Conservation (phyloP, 768 basidiomycete genomes). For the Amanita fuliginea region DNA sequence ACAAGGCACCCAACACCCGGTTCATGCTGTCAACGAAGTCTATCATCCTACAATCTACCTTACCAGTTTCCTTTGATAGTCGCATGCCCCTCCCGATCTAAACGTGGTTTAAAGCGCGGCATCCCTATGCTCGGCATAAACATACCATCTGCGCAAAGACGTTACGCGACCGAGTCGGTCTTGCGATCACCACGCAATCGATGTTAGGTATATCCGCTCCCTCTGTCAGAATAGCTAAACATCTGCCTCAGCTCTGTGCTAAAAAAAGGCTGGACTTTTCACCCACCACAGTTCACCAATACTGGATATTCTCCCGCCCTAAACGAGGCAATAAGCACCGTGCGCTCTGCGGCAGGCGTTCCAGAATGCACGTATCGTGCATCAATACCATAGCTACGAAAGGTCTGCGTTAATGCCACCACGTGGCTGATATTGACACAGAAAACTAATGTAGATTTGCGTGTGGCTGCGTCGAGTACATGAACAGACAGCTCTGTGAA, state of each 20-base stretch:
- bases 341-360: constrained; percentile 56
- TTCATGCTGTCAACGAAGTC: constrained; percentile 79
- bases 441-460: constrained; percentile 89
- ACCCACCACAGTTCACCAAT: constrained; percentile 76
- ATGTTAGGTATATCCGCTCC: constrained; percentile 93
- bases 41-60: constrained; percentile 77
- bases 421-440: constrained; percentile 83
- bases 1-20: constrained; percentile 62
- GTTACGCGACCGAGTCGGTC: constrained; percentile 84
- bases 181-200: constrained; percentile 80
- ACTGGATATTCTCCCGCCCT: constrained; percentile 70
- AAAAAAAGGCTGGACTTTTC: background rate
- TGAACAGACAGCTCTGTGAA: background rate
- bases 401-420: constrained; percentile 55
- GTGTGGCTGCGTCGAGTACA: constrained; percentile 25
- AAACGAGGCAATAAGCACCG: constrained; percentile 55
- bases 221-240: constrained; percentile 77
- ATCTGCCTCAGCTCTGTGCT: background rate
- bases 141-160: constrained; percentile 87
- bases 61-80: constrained; percentile 69
- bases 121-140: background rate
- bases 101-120: background rate
- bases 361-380: constrained; percentile 70
- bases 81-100: constrained; percentile 92
- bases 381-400: constrained; percentile 69